Percentiles rank a stretch among this genome's conserved stretches.
Conservation (phyloP, 2,329 filamentous ascomycete species). For the Balansia obtecta region DNA sequence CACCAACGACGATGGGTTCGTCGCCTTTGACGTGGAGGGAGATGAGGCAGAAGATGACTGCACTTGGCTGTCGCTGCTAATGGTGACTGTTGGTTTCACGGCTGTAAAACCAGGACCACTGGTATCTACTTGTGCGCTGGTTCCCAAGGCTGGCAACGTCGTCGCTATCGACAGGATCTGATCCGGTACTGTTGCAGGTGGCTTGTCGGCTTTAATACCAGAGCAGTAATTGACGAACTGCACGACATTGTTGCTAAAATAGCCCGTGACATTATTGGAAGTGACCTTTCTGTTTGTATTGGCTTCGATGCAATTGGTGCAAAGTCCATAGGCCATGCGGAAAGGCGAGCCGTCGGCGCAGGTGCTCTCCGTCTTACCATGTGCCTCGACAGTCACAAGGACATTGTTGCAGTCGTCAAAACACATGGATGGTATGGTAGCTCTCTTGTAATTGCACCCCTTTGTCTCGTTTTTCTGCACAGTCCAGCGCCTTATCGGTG, state of each 20-base stretch:
- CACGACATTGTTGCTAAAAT: slow-evolving; percentile 24
- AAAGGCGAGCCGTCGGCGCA: slow-evolving; percentile 34
- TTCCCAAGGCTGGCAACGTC: slow-evolving; percentile 11
- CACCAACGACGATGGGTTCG: background rate
- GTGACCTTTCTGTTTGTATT: slow-evolving; percentile 14
- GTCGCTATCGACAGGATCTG: slow-evolving; percentile 15
- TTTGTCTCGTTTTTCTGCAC: slow-evolving; percentile 1
- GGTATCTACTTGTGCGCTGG: slow-evolving; percentile 14
- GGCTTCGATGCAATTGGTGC: slow-evolving; percentile 27
- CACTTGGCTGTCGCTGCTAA: background rate
- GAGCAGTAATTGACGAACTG: slow-evolving; percentile 37
- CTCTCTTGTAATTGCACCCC: slow-evolving; percentile 24
- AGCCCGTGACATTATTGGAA: slow-evolving; percentile 19
- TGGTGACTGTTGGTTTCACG: slow-evolving; percentile 2
- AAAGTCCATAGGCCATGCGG: slow-evolving; percentile 20
- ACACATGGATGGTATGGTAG: slow-evolving; percentile 34
- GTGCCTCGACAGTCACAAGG: slow-evolving; percentile 33
- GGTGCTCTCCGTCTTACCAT: slow-evolving; percentile 34
- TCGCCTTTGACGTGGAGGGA: background rate
- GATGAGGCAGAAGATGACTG: background rate
- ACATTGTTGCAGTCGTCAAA: slow-evolving; percentile 40
- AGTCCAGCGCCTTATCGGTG: background rate
- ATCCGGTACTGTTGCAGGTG: slow-evolving; percentile 7
- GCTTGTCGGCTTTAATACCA: slow-evolving; percentile 10
- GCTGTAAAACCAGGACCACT: slow-evolving; percentile 12